A percentile compares a stretch with the other conserved stretches of the same genome.
Conservation (phyloP, 768 basidiomycete genomes). For the Lactarius quietus region DNA sequence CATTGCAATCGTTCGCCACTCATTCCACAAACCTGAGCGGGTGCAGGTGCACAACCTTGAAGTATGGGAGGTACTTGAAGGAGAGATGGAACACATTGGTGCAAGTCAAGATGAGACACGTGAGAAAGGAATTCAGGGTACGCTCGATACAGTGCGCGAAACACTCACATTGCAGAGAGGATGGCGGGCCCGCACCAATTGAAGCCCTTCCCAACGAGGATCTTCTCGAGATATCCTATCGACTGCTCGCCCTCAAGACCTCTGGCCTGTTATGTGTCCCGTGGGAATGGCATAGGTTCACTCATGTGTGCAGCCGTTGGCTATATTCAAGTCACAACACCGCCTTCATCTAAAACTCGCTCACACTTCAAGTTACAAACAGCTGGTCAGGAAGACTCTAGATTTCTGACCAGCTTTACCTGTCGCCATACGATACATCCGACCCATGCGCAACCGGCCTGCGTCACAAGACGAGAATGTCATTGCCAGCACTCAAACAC, state of each 20-base stretch:
- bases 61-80: not conserved
- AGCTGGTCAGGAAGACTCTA: not conserved
- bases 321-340: slow-evolving; percentile 5
- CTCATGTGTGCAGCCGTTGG: slow-evolving; percentile 13
- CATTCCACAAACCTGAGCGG: not conserved
- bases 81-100: not conserved
- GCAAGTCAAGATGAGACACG: not conserved
- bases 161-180: too few species aligned
- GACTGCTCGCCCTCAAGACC: not conserved
- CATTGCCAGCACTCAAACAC: slow-evolving; percentile 8
- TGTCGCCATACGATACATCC: not conserved
- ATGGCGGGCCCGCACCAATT: not conserved
- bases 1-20: not conserved
- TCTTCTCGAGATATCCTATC: slow-evolving; percentile 14
- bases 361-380: slow-evolving; percentile 2
- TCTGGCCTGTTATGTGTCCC: not conserved
- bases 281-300: slow-evolving; percentile 15
- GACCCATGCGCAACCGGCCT: too few species aligned
- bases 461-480: not conserved
- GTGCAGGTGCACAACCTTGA: not conserved
- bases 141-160: not conserved
- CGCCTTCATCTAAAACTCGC: slow-evolving; percentile 2
- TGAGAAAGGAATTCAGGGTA: not conserved
- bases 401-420: slow-evolving; percentile 9
- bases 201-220: slow-evolving; percentile 6